Base-by-base conservation (phyloP, 2,329 filamentous ascomycete genomes). In the Pyrenophora seminiperda region DNA sequence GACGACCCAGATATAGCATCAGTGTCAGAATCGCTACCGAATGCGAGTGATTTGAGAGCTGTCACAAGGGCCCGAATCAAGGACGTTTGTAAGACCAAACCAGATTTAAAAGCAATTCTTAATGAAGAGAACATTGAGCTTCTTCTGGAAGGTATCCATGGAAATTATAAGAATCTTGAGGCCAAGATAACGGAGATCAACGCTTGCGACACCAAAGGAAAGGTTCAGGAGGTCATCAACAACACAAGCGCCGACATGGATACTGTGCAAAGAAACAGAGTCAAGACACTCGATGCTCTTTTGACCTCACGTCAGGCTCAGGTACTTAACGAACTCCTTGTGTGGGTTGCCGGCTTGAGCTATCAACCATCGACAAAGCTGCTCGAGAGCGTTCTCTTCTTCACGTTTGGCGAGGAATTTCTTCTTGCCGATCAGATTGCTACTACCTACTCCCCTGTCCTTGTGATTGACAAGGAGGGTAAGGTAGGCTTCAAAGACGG, bases 181-280 rank as follows among this genome's bases (percentile, higher is more conserved):
- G 50, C 48, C 1, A 61, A 61, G 34, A 34, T 59, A 2, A 47
- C 47, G 2, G 41, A 55, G 29, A 59, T 61, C 24, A 49, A 53
- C 9, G 34, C 53, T 3, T 61, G 58, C 40, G 47, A 61, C 24
- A 57, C 58, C 3, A 54, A 59, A 22, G 24, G 39, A n/a, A 40
- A 51, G 14, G 50, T 61, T 17, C 46, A 45, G 15, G 48, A 50
- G 0, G 41, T 59, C 19, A 59, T 61, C n/a, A 51, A 43, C 1
- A 59, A 48, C 7, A 50, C 47, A 0, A 34, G 30, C 2, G 40
- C 47, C 3, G 55, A 61, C 29, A 24, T 56, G 24, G 29, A 42
- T 7, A 41, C 36, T 3, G 24, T 49, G 0, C 27, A 47, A 4
- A 40, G 42, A 18, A 36, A 50, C 14, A 48, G n/a, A 1, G 5